Percentiles rank a stretch among this genome's conserved stretches.
These are phyloP conservation scores for Arthrobotrys entomopaga DNA, from an alignment of 2,329 filamentous ascomycete genomes.

Conservation along the genomic window DNA sequence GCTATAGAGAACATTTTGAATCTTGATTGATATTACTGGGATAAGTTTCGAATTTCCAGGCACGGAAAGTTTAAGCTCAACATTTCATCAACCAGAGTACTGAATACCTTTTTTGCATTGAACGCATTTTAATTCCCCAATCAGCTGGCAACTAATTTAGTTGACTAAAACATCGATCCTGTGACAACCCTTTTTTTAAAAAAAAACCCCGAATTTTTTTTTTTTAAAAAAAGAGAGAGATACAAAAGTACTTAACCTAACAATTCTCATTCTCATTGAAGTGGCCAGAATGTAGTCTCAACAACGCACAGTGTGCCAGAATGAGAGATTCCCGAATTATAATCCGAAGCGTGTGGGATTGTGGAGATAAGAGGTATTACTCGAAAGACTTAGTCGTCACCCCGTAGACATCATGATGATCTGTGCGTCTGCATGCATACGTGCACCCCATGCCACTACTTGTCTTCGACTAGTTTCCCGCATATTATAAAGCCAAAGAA, in stretches of 20 bases:
- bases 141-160: not conserved
- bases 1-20: too few species aligned
- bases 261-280: slow-evolving; percentile 14
- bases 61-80: slow-evolving; percentile 27
- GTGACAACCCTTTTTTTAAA: not conserved
- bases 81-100: not conserved
- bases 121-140: not conserved
- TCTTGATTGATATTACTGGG: too few species aligned
- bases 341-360: slow-evolving; percentile 31
- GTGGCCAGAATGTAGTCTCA: not conserved
- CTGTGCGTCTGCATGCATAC: slow-evolving; percentile 11
- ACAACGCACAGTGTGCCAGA: not conserved
- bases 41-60: not conserved
- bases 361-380: slow-evolving; percentile 23
- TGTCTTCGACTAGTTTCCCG: too few species aligned
- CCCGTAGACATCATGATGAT: slow-evolving; percentile 6
- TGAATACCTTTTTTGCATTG: too few species aligned
- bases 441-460: not conserved
- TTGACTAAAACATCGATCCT: too few species aligned
- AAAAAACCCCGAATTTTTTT: not conserved
- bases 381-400: slow-evolving; percentile 18
- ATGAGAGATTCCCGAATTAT: slow-evolving; percentile 4
- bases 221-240: too few species aligned
- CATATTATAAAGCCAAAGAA: too few species aligned
- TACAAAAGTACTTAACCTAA: slow-evolving; percentile 36